A percentile compares a stretch with the other conserved stretches of the same genome.
Evolutionary conservation across 495 filamentous ascomycete species (phyloP).

Genomic region (Aspergillus carlsbadensis): DNA sequence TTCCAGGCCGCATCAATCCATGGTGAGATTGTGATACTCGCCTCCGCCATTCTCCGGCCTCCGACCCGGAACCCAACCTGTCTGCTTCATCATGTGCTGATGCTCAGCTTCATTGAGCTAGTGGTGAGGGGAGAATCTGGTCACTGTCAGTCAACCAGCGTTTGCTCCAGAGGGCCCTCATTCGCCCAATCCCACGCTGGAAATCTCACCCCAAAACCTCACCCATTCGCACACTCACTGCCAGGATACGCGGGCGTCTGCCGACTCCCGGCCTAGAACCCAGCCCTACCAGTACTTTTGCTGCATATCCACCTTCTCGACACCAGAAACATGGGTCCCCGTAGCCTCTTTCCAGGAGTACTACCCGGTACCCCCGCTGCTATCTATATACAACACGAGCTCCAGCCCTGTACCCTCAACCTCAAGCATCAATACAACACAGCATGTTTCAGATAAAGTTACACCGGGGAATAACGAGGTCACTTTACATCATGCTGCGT

Average conservation of each 20-base stretch:
- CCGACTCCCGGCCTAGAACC: too few species aligned
- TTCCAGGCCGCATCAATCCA: neutral
- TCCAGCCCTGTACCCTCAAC: neutral
- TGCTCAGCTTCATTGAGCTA: neutral
- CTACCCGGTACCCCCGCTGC: neutral
- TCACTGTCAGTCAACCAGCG: neutral
- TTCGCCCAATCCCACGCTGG: neutral
- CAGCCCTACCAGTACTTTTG: too few species aligned
- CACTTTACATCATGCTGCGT: neutral
- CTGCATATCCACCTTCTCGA: too few species aligned
- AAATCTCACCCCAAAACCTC: neutral
- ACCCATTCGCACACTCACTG: neutral
- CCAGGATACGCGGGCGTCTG: neutral
- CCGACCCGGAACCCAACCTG: neutral
- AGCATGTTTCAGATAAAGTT: neutral
- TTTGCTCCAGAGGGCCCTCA: neutral
- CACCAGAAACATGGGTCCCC: too few species aligned
- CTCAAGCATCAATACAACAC: neutral
- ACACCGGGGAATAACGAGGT: neutral
- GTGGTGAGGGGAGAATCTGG: too few species aligned
- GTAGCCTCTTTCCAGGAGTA: too few species aligned
- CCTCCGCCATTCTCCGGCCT: neutral
- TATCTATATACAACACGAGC: neutral
- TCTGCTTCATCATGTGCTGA: neutral
- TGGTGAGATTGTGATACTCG: neutral